Evolutionary conservation across 2,329 filamentous ascomycete species (phyloP), one percentile per base, ranked within the genome.

Genomic region (Corynespora cassiicola): DNA sequence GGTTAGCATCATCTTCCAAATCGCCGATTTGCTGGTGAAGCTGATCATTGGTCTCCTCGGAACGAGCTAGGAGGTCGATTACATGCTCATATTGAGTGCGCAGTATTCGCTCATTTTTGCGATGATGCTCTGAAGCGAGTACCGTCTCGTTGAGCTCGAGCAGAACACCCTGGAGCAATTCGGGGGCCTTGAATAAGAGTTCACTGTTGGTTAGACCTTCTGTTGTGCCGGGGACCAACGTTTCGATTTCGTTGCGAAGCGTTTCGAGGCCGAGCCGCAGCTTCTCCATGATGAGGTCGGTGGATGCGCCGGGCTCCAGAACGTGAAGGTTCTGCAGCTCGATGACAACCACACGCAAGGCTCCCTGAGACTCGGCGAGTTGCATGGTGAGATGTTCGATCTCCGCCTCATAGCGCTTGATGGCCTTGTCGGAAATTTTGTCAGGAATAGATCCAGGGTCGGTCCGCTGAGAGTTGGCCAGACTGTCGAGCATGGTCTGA

Each of bases 281-380:
- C 34, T 62, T 64, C 16, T 53, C 45, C 14, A 76, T 47, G 16
- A 76, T 67, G 22, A 55, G 55, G 10, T 60, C 51, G 16, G 58
- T 52, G 6, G 53, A 56, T 11, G 61, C 50, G 11, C 68, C 65
- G 1, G 57, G 50, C 10, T 59, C 54, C 5, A 68, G 51, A 42
- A 75, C 69, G 17, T 71, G 66, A 12, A 76, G 63, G 19, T 68
- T 69, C 37, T 71, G 61, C 4, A 76, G 56, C 43, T 75, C 71
- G 15, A 76, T 68, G 7, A 66, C 59, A 10, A 75, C 52, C 24
- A 75, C 60, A 19, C 71, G 61, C 3, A 76, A 59, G 5, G 66
- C 59, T 4, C 69, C 62, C 43, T 68, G 65, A 5, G 69, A 65
- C 12, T 71, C 62, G 23, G 68, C 66, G 5, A 70, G 61, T 37